Percentiles rank a stretch among this genome's conserved stretches.
These are phyloP conservation scores for Cercospora janseana DNA, from an alignment of 2,329 filamentous ascomycete genomes.

Conservation along the genomic window DNA sequence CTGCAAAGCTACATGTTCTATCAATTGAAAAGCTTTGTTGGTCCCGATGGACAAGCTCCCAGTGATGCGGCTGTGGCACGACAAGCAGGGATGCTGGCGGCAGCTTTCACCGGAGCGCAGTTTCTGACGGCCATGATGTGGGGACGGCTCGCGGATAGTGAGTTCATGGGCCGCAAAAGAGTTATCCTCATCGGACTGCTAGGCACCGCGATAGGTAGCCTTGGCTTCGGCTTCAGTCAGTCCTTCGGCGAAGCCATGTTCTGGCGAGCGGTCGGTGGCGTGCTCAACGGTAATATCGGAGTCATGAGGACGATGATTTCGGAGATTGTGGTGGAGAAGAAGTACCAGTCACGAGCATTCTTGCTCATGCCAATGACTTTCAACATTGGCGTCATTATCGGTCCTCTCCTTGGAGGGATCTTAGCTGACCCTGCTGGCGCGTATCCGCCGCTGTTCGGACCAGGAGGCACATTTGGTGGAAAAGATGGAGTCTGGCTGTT, in stretches of 20 bases:
- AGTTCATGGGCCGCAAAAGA: constrained; percentile 65
- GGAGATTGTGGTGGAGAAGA: constrained; percentile 70
- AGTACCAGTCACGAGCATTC: constrained; percentile 56
- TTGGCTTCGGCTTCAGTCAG: constrained; percentile 68
- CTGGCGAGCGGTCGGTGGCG: constrained; percentile 65
- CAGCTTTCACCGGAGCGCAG: constrained; percentile 77
- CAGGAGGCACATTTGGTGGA: constrained; percentile 56
- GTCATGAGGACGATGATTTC: constrained; percentile 73
- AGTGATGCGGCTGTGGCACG: constrained; percentile 65
- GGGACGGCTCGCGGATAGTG: constrained; percentile 68
- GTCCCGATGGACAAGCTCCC: constrained; percentile 43
- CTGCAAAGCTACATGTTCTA: constrained; percentile 82
- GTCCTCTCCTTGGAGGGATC: constrained; percentile 59
- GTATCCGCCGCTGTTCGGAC: constrained; percentile 63
- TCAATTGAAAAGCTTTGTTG: constrained; percentile 72
- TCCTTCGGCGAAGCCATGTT: constrained; percentile 62
- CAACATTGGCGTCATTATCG: constrained; percentile 56
- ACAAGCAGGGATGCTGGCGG: constrained; percentile 75
- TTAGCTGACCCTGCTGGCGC: constrained; percentile 64
- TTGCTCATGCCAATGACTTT: constrained; percentile 66
- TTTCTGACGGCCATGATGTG: constrained; percentile 80
- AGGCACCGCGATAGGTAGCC: constrained; percentile 64
- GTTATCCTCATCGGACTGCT: constrained; percentile 74
- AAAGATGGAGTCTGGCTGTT: constrained; percentile 57
- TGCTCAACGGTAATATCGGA: constrained; percentile 70